These are phyloP conservation scores for Cystobasidium tubakii DNA, from an alignment of 768 basidiomycete species.

Conservation along the genomic window DNA sequence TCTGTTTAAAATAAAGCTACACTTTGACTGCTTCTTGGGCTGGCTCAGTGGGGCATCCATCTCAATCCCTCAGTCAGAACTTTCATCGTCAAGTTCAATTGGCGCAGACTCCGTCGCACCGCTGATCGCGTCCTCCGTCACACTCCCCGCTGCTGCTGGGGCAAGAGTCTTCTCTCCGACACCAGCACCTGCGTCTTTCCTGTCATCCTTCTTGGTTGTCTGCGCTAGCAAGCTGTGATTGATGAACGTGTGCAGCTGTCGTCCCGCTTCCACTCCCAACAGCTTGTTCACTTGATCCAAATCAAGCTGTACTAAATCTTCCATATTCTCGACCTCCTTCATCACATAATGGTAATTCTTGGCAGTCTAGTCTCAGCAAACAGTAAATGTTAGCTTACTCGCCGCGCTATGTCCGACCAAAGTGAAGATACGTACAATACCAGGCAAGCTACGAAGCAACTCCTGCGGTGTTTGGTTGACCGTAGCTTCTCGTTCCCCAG, in stretches of 20 bases:
- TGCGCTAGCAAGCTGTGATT: constrained; percentile 57
- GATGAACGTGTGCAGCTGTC: constrained; percentile 72
- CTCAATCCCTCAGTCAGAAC: neutral
- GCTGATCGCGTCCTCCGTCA: too few relatives aligned
- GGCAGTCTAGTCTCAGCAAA: constrained; percentile 55
- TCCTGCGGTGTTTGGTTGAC: constrained; percentile 64
- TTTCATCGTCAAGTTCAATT: neutral
- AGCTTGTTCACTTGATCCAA: constrained; percentile 63
- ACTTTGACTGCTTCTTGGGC: neutral
- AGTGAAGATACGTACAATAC: constrained; percentile 52
- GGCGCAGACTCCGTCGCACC: neutral
- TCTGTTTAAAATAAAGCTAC: neutral
- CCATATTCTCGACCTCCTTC: constrained; percentile 69
- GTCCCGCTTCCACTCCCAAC: constrained; percentile 74
- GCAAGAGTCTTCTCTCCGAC: neutral
- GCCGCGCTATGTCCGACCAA: neutral
- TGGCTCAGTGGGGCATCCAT: neutral
- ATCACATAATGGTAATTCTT: constrained; percentile 82
- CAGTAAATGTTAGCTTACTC: too few relatives aligned
- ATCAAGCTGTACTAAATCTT: constrained; percentile 60
- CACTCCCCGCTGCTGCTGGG: neutral
- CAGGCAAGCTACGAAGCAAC: constrained; percentile 72
- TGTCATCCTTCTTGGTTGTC: neutral
- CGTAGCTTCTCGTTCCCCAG: constrained; percentile 63
- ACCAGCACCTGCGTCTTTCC: neutral